Conservation (phyloP, 2,329 filamentous ascomycete genomes). For the Calonectria pteridis region DNA sequence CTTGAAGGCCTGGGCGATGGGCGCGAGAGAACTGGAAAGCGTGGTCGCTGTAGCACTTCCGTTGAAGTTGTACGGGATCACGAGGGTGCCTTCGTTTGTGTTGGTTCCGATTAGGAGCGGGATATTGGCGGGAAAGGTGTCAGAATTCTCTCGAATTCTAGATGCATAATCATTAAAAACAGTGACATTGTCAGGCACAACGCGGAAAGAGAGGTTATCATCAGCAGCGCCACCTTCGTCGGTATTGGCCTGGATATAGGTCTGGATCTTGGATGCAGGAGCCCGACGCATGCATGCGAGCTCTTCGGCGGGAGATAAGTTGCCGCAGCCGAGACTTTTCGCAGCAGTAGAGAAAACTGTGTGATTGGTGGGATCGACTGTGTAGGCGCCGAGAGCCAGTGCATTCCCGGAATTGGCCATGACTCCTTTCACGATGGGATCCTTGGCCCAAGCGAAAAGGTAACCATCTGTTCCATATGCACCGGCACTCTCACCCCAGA, state of each 20-base stretch:
- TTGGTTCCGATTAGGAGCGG: conserved; percentile 36
- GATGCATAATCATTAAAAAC: conserved; percentile 26
- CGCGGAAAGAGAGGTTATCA: conserved; percentile 22
- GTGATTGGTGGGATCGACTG: conserved; percentile 23
- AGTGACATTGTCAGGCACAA: conserved; percentile 28
- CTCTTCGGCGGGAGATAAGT: neutral
- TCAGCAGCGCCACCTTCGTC: conserved; percentile 33
- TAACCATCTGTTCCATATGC: conserved; percentile 33
- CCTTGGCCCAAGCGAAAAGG: conserved; percentile 30
- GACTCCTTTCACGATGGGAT: conserved; percentile 32
- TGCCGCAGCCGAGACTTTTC: conserved; percentile 14
- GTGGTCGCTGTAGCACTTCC: conserved; percentile 26
- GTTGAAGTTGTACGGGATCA: conserved; percentile 31
- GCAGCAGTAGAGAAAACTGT: conserved; percentile 25
- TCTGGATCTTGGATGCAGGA: conserved; percentile 15
- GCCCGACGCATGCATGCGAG: conserved; percentile 30
- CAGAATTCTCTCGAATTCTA: neutral
- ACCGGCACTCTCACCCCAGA: conserved; percentile 36
- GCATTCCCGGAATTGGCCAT: conserved; percentile 37
- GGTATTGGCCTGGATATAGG: conserved; percentile 30
- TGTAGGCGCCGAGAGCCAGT: conserved; percentile 20
- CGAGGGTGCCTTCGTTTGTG: conserved; percentile 31
- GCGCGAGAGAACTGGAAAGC: conserved; percentile 21
- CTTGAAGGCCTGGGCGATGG: conserved; percentile 18
- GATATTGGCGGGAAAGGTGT: neutral